Evolutionary conservation across 768 basidiomycete genomes (phyloP), one percentile per base, ranked within the genome.

Genomic region (Boletus reticulatus): DNA sequence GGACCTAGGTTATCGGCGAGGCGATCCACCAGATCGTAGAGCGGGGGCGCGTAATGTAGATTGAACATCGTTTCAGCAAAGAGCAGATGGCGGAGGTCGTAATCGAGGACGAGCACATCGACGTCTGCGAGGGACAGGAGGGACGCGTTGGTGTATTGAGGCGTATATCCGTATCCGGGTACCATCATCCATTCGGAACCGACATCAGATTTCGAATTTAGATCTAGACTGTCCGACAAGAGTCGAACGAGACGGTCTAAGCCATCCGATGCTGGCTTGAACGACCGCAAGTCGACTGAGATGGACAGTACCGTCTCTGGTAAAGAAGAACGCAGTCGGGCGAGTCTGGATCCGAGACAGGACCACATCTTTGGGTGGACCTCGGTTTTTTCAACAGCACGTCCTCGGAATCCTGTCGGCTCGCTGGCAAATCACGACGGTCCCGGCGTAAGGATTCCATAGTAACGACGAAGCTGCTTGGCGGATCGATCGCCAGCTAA

Each of bases 101-200:
- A 84, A 52, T 81, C 76, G 42, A 87, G 58, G 29, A 82, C 65
- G 42, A 84, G 73, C n/a, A 84, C 75, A 20, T 78, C 72, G 7
- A 76, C 60, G 14, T 71, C 65, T 9, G 59, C 24, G 22, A 71
- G 59, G 16, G 66, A 48, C 47, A 66, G 17, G 58, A 47, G 12
- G 55, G 66, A 46, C 56, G 62, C 29, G 46, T 56, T 59, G 12
- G 46, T n/a, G 52, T 62, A 44, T 43, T 42, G 52, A 56, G 55
- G n/a, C 13, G 52, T 37, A 43, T 68, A 60, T 11, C 34, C 38
- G n/a, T 39, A 39, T 39, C n/a, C 38, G 11, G 9, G 55, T 53
- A 41, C 60, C 49, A 43, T 66, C 51, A 49, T 48, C 31, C 43
- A 4, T 42, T 54, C 61, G 38, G n/a, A 9, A 4, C 14, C 38